A percentile compares a stretch with the other conserved stretches of the same genome.
phyloP scores from a whole-genome alignment of 2,329 filamentous ascomycete species.

The Xylaria sp. region DNA sequence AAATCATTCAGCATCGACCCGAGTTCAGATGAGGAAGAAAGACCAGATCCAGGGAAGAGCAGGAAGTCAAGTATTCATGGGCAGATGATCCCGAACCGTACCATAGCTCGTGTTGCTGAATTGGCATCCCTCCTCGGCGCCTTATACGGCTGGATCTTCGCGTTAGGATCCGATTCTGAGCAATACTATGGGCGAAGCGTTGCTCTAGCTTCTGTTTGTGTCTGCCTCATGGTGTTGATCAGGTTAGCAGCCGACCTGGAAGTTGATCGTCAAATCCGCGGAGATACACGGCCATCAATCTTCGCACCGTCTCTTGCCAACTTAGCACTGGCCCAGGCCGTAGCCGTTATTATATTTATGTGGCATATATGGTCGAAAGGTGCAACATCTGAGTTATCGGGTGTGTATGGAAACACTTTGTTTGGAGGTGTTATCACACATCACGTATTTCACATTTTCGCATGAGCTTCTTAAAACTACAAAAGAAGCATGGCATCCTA shows the following conservation, averaged over 20 bases:
- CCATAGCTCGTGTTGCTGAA: constrained; percentile 43
- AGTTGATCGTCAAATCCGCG: constrained; percentile 44
- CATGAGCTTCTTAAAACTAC: constrained; percentile 24
- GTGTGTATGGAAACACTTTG: constrained; percentile 46
- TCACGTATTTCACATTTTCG: constrained; percentile 49
- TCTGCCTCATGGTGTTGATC: constrained; percentile 48
- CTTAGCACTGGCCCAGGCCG: constrained; percentile 45
- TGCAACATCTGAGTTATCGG: constrained; percentile 36
- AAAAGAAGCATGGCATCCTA: not conserved
- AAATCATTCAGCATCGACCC: constrained; percentile 51
- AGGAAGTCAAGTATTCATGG: not conserved
- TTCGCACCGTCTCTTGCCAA: constrained; percentile 46
- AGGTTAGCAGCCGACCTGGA: constrained; percentile 49
- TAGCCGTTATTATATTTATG: constrained; percentile 43
- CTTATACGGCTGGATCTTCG: constrained; percentile 46
- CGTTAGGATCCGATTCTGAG: constrained; percentile 40
- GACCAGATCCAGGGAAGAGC: constrained; percentile 8
- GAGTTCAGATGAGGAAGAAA: constrained; percentile 42
- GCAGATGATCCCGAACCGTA: constrained; percentile 37
- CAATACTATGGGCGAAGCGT: constrained; percentile 47
- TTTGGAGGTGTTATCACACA: constrained; percentile 48
- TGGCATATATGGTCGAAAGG: constrained; percentile 48
- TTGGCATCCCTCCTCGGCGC: constrained; percentile 45
- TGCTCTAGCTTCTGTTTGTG: constrained; percentile 46
- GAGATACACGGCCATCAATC: constrained; percentile 40